Percentiles rank a stretch among this genome's conserved stretches.
These are phyloP conservation scores for Mallotus nudiflorus DNA, from an alignment of 345 rosid genomes.

Conservation along the genomic window DNA sequence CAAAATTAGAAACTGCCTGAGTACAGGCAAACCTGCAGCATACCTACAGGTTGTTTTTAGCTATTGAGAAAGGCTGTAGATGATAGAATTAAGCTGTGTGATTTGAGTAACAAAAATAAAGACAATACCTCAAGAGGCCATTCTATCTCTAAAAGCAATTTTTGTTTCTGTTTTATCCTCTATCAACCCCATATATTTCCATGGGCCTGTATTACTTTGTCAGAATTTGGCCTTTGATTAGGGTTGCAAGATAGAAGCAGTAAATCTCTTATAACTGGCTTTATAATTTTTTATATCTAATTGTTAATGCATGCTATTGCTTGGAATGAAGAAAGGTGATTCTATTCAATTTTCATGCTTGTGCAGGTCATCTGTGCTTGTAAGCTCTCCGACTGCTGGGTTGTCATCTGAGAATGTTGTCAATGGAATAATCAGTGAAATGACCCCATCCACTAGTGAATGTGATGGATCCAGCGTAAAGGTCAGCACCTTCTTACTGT, in stretches of 20 bases:
- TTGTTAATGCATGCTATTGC: background rate
- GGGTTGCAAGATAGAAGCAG: background rate
- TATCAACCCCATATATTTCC: background rate
- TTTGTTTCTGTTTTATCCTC: background rate
- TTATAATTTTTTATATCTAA: too few relatives aligned
- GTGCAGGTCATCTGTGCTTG: conserved; percentile 64
- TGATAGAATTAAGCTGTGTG: background rate
- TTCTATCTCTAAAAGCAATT: background rate
- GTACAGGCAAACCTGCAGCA: background rate
- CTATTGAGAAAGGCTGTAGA: background rate
- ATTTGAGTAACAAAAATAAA: background rate
- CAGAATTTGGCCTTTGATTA: background rate
- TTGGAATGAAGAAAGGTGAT: background rate
- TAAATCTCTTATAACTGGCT: background rate
- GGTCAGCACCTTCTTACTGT: conserved; percentile 39
- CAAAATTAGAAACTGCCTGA: background rate
- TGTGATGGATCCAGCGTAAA: conserved; percentile 68
- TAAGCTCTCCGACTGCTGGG: conserved; percentile 53
- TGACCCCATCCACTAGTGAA: conserved; percentile 63
- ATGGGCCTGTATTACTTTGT: background rate
- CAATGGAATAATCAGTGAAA: conserved; percentile 56
- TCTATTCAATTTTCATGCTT: conserved; percentile 5
- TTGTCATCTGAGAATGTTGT: conserved; percentile 71
- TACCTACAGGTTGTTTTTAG: background rate
- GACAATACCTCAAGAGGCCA: background rate